A percentile compares a stretch with the other conserved stretches of the same genome.
Conservation (phyloP, 225 moss, liverwort and hornwort species). For the Climacium dendroides region DNA sequence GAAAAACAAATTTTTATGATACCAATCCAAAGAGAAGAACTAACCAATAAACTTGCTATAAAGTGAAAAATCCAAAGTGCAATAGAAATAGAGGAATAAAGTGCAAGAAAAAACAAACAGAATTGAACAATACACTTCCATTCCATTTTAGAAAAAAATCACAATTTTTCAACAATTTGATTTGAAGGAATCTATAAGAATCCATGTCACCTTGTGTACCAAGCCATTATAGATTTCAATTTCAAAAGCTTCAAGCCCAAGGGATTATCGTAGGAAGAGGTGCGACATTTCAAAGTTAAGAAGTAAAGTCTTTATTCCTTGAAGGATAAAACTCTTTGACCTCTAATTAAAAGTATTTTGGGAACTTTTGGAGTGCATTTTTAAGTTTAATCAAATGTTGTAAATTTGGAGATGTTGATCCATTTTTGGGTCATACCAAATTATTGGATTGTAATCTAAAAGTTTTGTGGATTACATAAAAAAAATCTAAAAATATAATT, state of each 20-base stretch:
- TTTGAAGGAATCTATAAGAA: not conserved
- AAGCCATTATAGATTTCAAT: not conserved
- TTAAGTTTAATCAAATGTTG: not conserved
- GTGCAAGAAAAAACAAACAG: not conserved
- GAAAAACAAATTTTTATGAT: not conserved
- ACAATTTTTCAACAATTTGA: not conserved
- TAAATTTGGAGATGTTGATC: not conserved
- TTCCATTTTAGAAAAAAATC: not conserved
- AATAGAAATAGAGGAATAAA: not conserved
- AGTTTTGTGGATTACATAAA: rapidly evolving
- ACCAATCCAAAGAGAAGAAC: not conserved
- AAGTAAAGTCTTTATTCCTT: no score
- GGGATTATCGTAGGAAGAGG: not conserved
- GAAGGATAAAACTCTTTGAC: not conserved
- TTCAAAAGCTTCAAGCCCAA: not conserved
- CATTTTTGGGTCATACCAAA: no score
- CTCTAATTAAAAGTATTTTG: not conserved
- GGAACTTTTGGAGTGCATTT: not conserved
- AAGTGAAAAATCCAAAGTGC: not conserved
- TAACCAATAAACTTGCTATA: not conserved
- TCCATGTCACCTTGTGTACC: not conserved
- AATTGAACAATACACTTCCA: not conserved
- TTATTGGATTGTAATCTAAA: no score
- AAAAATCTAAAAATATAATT: not conserved
- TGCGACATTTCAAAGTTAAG: not conserved